phyloP scores from a whole-genome alignment of 1,284 basidiomycete genomes.

The Fomitiporia mediterranea region DNA sequence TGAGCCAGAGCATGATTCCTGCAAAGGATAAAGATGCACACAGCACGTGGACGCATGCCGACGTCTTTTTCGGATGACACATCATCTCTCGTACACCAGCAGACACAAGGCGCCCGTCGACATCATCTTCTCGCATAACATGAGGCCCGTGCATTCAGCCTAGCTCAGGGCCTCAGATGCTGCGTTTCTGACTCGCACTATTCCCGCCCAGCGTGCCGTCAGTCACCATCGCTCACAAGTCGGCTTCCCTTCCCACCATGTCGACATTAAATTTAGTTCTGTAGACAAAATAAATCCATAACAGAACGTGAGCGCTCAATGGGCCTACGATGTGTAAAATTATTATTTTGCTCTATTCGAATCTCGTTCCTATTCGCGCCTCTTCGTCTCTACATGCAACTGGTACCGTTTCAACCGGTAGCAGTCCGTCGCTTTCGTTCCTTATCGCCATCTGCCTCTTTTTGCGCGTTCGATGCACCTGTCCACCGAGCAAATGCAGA shows the following conservation, averaged over 20 bases:
- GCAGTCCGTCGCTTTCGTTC: constrained; percentile 17
- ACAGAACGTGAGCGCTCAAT: constrained; percentile 12
- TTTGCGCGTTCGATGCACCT: constrained; percentile 11
- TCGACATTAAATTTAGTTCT: constrained; percentile 14
- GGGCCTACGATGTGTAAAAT: constrained; percentile 11
- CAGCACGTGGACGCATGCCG: constrained; percentile 8
- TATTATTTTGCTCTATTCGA: constrained; percentile 7
- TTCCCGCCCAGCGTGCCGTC: constrained; percentile 5
- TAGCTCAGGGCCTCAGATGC: constrained; percentile 7
- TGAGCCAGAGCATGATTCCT: background rate
- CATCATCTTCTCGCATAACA: constrained; percentile 10
- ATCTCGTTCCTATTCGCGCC: constrained; percentile 1
- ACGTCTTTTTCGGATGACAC: constrained; percentile 10
- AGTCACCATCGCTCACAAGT: constrained; percentile 2
- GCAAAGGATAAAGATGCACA: background rate
- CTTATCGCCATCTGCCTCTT: constrained; percentile 11
- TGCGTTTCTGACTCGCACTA: background rate
- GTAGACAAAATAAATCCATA: constrained; percentile 15
- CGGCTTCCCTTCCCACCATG: background rate
- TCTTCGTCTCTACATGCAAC: constrained; percentile 14
- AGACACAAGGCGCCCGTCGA: background rate
- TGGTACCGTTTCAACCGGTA: constrained; percentile 14
- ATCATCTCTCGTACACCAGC: too few species aligned
- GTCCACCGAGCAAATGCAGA: constrained; percentile 9
- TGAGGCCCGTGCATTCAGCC: constrained; percentile 1